Base-by-base conservation (phyloP, 306 rosid species). In the Abrus pulchellus region DNA sequence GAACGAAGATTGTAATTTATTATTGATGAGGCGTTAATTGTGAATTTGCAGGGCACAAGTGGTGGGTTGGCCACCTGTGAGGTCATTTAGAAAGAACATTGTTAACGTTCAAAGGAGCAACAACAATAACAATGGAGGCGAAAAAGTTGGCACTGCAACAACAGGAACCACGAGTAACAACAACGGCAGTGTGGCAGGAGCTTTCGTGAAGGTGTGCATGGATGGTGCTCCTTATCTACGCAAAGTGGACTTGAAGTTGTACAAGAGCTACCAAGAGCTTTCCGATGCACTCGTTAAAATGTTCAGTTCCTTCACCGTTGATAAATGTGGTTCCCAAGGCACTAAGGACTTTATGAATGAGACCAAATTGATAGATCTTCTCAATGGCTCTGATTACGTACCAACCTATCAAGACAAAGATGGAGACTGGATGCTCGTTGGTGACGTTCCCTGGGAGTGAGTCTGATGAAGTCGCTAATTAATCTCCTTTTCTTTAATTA, bases 351-450 rank as follows among this genome's bases (percentile, higher is more conserved):
- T 92, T 88, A 83, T 90, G 88, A 90, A 83, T 38, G 93, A 92
- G 83, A 90, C 83, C 82, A 92, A 88, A 76, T 62, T 87, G 72
- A 82, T 87, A 8, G 93, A 90, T 70, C 88, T 92, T 41, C 75
- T 92, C 67, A 90, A 83, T 66, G 90, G 89, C 6, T 90, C 93
- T 30, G 93, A 92, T 49, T 90, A 92, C 5, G 90, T 90, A 10
- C 90, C 93, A 0, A 87, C 90, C 10, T 92, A 90, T 6, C 90
- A 92, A 74, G 94, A 92, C 82, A 92, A 86, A 78, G 97, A 92
- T 53, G 93, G 93, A n/a, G 97, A 92, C 32, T 92, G 97, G 97
- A 90, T 92, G 97, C 94, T 92, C 9, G 92, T 92, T 0, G 97
- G 97, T 5, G 97, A 92, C 78, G 97, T 92, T 5, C 97, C 97